Evolutionary conservation across 768 basidiomycete genomes (phyloP).

Genomic region (Cystoderma amianthinum): DNA sequence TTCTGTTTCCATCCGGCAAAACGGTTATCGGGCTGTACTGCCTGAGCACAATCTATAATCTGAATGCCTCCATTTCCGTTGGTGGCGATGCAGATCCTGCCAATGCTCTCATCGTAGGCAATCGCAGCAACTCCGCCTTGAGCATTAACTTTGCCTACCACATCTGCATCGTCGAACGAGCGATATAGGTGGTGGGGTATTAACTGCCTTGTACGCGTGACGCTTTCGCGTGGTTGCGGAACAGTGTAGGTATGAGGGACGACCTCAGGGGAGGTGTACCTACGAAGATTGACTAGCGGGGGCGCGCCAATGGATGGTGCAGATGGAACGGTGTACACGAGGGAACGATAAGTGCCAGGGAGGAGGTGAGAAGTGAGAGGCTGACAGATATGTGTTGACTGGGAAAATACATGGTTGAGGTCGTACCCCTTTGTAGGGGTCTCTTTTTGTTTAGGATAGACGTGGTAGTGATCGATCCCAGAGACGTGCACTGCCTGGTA

Average conservation of each 20-base stretch:
- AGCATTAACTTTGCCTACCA: conserved; percentile 5
- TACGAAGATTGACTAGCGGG: conserved; percentile 26
- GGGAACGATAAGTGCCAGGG: conserved; percentile 34
- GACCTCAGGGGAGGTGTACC: conserved; percentile 27
- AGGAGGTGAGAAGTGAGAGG: conserved; percentile 21
- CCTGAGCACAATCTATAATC: conserved; percentile 41
- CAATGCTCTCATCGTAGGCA: conserved; percentile 62
- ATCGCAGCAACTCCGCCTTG: conserved; percentile 35
- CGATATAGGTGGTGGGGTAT: background rate
- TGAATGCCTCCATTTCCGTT: conserved; percentile 32
- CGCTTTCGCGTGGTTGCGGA: too few species aligned
- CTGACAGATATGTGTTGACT: conserved; percentile 6
- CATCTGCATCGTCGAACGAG: conserved; percentile 1
- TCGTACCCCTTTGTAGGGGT: conserved; percentile 10
- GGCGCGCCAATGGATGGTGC: conserved; percentile 25
- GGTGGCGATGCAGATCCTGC: conserved; percentile 50
- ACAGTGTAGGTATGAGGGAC: background rate
- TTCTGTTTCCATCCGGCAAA: too few species aligned
- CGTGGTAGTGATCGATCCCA: conserved; percentile 24
- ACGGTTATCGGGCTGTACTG: conserved; percentile 17
- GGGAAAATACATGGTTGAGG: conserved; percentile 6
- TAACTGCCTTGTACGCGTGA: conserved; percentile 10
- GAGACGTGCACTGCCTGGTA: conserved; percentile 18
- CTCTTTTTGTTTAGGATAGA: conserved; percentile 11
- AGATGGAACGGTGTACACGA: conserved; percentile 28